Conservation (phyloP, 331 rosid species). For the Phaseolus coccineus region DNA sequence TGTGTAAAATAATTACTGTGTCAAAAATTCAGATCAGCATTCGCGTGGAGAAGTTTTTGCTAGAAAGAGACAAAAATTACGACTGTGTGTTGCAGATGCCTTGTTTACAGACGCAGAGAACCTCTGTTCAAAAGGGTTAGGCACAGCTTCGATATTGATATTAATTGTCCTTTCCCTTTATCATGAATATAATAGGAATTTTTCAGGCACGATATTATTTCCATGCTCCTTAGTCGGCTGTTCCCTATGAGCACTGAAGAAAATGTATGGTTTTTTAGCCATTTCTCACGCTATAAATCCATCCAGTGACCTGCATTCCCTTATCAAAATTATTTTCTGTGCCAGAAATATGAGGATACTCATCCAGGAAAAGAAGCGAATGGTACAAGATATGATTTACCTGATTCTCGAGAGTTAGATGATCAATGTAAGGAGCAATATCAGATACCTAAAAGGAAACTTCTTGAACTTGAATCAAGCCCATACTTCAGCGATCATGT, state of each 20-base stretch:
- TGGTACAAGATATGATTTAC: slow-evolving; percentile 48
- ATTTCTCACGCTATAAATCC: slow-evolving; percentile 19
- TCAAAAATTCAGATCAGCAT: slow-evolving; percentile 53
- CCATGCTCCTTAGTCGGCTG: slow-evolving; percentile 74
- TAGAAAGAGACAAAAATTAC: slow-evolving; percentile 74
- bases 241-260: slow-evolving; percentile 51
- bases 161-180: slow-evolving; percentile 38
- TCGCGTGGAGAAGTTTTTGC: slow-evolving; percentile 55
- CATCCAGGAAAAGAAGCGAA: slow-evolving; percentile 38
- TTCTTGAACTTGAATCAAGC: slow-evolving; percentile 51
- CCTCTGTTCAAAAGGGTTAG: slow-evolving; percentile 71
- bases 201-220: slow-evolving; percentile 70
- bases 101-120: slow-evolving; percentile 57
- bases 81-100: slow-evolving; percentile 58
- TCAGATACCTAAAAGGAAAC: slow-evolving; percentile 45
- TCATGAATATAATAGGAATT: slow-evolving; percentile 38
- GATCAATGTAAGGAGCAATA: slow-evolving; percentile 50
- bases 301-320: slow-evolving; percentile 38
- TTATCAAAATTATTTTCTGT: slow-evolving; percentile 36
- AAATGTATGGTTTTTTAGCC: slow-evolving; percentile 55
- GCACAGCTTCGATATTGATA: slow-evolving; percentile 27
- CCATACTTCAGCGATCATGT: slow-evolving; percentile 45
- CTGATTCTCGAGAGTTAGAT: slow-evolving; percentile 47
- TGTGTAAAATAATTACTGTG: slow-evolving; percentile 34
- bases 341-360: slow-evolving; percentile 54